Base-by-base conservation (phyloP, 345 rosid genomes). In the Euclidium syriacum region DNA sequence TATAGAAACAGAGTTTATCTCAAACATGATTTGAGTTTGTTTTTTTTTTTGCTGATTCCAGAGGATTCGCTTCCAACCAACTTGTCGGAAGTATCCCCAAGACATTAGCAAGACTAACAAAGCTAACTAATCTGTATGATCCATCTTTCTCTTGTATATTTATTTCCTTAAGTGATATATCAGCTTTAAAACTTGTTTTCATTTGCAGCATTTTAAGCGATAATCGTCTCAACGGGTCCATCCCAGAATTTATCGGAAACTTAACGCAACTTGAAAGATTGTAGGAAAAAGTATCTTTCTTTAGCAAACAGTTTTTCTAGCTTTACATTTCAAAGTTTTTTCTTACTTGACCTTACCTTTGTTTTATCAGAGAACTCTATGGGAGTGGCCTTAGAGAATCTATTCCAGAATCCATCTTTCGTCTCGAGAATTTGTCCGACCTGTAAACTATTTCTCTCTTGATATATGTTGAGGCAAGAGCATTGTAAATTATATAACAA, bases 211-310 rank as follows among this genome's bases (percentile, higher is more conserved):
- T 11, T 1, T 30, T 30, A 41, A 84, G 81, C 23, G 98, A 88
- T 66, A 91, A 91, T 75, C 70, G 69, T 65, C 75, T 91, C 65
- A 84, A 54, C 23, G 96, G 95, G 50, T 77, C 74, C 16, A 81
- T 86, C 38, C 96, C 95, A 2, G 74, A 58, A 65, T 86, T 80
- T 67, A 64, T 88, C 4, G 75, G 77, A 49, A 86, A 73, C 65
- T 88, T 90, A 83, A 71, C 62, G 51, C 54, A 71, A 16, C 90
- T 91, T 44, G 0, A 16, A 12, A 83, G 87, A 78, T 44, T 91
- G 98, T 88, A 81, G 78, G 96, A 70, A 72, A 58, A 46, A 16
- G 3, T 16, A 16, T 27, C 58, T 4, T 52, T 19, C 16, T 7
- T 1, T 10, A n/a, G n/a, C n/a, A n/a, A n/a, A n/a, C n/a, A n/a